phyloP scores from a whole-genome alignment of 768 basidiomycete genomes.

The Lactarius psammicola region DNA sequence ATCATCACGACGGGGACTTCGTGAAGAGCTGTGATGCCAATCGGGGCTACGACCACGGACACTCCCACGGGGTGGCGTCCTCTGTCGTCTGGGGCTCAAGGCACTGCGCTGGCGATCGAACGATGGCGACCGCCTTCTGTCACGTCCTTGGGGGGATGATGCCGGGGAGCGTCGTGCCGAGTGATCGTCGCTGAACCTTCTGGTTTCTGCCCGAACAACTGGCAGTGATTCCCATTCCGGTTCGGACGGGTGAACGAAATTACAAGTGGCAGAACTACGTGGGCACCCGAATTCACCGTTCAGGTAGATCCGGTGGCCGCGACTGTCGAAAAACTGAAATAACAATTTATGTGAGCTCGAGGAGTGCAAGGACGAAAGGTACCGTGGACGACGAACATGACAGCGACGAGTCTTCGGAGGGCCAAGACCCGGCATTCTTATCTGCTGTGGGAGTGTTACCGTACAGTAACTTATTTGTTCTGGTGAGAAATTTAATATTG shows the following conservation, averaged over 20 bases:
- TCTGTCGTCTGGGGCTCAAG: not conserved
- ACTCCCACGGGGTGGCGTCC: conserved; percentile 18
- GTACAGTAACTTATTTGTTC: not conserved
- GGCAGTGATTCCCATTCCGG: conserved; percentile 22
- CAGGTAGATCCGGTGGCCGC: not conserved
- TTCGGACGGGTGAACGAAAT: conserved; percentile 28
- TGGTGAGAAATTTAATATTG: not conserved
- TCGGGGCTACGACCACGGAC: not conserved
- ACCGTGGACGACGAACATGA: conserved; percentile 15
- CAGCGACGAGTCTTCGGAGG: conserved; percentile 19
- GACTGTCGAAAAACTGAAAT: conserved; percentile 16
- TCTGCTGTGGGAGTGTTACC: not conserved
- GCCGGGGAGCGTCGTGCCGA: conserved; percentile 7
- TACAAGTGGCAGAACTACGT: conserved; percentile 6
- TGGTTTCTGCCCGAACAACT: not conserved
- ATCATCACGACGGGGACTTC: conserved; percentile 18
- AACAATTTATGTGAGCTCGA: conserved; percentile 2
- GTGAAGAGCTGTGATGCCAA: not conserved
- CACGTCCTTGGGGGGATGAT: not conserved
- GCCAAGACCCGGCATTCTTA: conserved; percentile 1
- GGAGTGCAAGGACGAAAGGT: not conserved
- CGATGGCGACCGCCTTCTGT: conserved; percentile 10
- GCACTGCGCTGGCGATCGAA: not conserved
- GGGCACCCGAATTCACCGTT: conserved; percentile 20
- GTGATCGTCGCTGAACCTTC: not conserved